These are phyloP conservation scores for Micractinium conductrix DNA, from an alignment of 139 green algal species.

Conservation along the genomic window DNA sequence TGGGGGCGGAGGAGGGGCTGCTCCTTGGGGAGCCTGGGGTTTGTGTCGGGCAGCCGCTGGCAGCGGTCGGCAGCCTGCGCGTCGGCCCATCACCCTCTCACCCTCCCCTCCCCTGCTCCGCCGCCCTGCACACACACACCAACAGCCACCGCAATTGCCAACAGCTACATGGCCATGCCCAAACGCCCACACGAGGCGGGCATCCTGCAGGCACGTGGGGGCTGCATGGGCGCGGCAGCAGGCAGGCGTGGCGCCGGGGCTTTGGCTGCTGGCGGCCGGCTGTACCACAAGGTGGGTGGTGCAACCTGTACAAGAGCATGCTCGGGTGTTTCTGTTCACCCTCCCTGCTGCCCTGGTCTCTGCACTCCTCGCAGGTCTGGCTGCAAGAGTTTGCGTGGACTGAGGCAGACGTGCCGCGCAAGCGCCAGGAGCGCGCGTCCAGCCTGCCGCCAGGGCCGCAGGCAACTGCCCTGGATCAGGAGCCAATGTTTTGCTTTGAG, in stretches of 20 bases:
- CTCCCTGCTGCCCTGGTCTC: neutral
- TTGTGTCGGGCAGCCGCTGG: too few species aligned
- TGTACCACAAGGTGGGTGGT: neutral
- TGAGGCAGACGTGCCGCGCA: constrained; percentile 38
- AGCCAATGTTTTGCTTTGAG: constrained; percentile 40
- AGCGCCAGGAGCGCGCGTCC: constrained; percentile 32
- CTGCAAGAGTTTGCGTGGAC: constrained; percentile 61
- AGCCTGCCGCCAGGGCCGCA: constrained; percentile 1
- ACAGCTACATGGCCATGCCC: constrained; percentile 32
- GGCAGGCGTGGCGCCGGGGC: too few species aligned
- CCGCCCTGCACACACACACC: too few species aligned
- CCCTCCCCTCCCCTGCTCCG: too few species aligned
- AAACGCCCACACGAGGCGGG: constrained; percentile 25
- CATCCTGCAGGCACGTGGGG: constrained; percentile 37
- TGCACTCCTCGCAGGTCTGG: constrained; percentile 37
- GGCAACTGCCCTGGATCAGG: neutral
- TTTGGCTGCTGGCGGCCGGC: neutral
- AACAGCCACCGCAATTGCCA: neutral
- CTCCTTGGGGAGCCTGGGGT: too few species aligned
- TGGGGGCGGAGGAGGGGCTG: too few species aligned
- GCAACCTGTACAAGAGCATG: neutral
- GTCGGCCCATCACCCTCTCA: too few species aligned
- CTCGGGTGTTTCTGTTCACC: neutral
- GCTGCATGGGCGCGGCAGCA: neutral
- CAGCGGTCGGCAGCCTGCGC: too few species aligned